Base-by-base conservation (phyloP, 2,329 filamentous ascomycete genomes). In the Nemania sp. region DNA sequence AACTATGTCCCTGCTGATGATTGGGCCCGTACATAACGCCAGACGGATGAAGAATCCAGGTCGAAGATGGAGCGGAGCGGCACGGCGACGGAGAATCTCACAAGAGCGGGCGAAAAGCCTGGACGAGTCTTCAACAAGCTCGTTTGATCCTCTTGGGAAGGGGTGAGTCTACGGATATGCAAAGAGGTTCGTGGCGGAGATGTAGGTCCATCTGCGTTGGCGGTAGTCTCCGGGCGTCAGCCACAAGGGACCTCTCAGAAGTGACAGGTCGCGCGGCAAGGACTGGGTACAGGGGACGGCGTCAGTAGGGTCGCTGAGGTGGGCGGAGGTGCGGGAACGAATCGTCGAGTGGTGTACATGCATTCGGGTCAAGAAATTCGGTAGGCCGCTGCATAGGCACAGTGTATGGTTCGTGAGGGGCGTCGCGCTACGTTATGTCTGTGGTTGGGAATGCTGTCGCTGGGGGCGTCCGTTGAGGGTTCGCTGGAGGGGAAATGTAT, bases 21-120 rank as follows among this genome's bases (percentile, higher is more conserved):
- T 82, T 82, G 76, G 90, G 87, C 72, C 86, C 87, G 81, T 89
- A 92, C 90, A 92, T 92, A 75, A 82, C 82, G 77, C 53, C 37
- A 74, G 76, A 46, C 54, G 49, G 17, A 57, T 43, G 15, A 43
- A 54, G 45, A 47, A 56, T 42, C 53, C 18, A 45, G 47, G 25
- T 55, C 35, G 52, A 37, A 18, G 35, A 21, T 37, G 20, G 32
- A 46, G 53, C 62, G 20, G 32, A 46, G 53, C 62, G 18, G 18
- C 43, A 49, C 45, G 45, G 50, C 5, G 11, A 46, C n/a, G 17
- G 40, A 3, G 18, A 45, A 40, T 69, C 75, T 74, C 69, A 76
- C 76, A 66, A 75, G 64, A 56, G 29, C 21, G 39, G 20, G 39
- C 10, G 45, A 21, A 29, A 15, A 32, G n/a, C n/a, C n/a, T 32